Percentiles rank a stretch among this genome's conserved stretches.
phyloP scores from a whole-genome alignment of 495 filamentous ascomycete species.

The Aspergillus carlsbadensis region DNA sequence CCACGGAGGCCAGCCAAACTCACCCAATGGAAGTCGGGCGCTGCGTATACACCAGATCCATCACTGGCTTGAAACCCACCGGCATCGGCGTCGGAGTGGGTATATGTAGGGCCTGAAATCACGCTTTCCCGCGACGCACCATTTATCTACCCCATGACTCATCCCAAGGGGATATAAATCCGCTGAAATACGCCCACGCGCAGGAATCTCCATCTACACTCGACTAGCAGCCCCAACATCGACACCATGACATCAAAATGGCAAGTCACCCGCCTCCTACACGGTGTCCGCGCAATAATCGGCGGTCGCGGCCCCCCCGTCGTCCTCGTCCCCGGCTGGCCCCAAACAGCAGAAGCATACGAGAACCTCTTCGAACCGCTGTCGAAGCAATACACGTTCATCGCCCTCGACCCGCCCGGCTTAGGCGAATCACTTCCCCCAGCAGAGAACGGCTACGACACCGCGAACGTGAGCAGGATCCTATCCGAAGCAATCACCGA shows the following conservation, averaged over 20 bases:
- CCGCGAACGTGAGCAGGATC: constrained; percentile 22
- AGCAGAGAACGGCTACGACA: constrained; percentile 21
- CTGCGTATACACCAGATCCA: too few relatives aligned
- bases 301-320: constrained; percentile 25
- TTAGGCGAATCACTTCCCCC: constrained; percentile 21
- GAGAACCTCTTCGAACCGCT: constrained; percentile 24
- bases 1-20: too few relatives aligned
- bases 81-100: too few relatives aligned
- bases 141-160: too few relatives aligned
- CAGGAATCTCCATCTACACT: too few relatives aligned
- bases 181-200: too few relatives aligned
- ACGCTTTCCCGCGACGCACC: too few relatives aligned
- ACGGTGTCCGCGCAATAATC: constrained; percentile 26
- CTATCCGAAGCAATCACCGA: constrained; percentile 24
- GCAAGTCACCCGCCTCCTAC: constrained; percentile 25
- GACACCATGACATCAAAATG: constrained; percentile 33
- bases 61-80: too few relatives aligned
- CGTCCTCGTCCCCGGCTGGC: constrained; percentile 28
- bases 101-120: too few relatives aligned
- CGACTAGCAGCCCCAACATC: too few relatives aligned
- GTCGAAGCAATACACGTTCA: constrained; percentile 24
- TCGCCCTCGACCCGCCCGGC: constrained; percentile 26
- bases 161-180: too few relatives aligned
- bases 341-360: constrained; percentile 28
- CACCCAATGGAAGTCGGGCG: too few relatives aligned